Percentiles rank a stretch among this genome's conserved stretches.
phyloP scores from a whole-genome alignment of 2,329 filamentous ascomycete genomes.

The Scedosporium dehoogii region DNA sequence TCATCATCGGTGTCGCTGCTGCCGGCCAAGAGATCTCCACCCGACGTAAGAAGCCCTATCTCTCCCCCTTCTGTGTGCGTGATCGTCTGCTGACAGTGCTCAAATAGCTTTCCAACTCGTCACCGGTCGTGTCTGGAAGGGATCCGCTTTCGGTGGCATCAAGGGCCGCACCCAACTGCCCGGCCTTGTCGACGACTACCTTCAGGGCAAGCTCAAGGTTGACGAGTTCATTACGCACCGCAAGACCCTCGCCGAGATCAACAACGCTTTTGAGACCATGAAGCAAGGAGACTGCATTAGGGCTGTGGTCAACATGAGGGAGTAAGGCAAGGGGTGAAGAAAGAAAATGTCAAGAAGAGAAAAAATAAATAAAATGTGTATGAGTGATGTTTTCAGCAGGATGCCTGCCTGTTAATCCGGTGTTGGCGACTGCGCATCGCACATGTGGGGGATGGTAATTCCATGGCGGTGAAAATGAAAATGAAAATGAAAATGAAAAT shows the following conservation, averaged over 20 bases:
- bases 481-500: too few relatives aligned
- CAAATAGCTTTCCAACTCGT: constrained; percentile 87
- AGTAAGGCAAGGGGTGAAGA: constrained; percentile 9
- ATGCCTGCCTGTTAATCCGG: background rate
- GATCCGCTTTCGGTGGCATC: constrained; percentile 95
- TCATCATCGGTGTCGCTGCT: constrained; percentile 94
- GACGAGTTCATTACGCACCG: constrained; percentile 99
- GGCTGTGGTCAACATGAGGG: constrained; percentile 67
- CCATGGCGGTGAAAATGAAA: too few relatives aligned
- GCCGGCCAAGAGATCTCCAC: constrained; percentile 94
- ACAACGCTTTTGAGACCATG: constrained; percentile 86
- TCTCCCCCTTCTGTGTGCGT: constrained; percentile 6
- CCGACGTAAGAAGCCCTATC: constrained; percentile 62
- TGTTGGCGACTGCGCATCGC: too few relatives aligned
- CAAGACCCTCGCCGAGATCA: constrained; percentile 73
- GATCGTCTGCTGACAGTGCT: constrained; percentile 11
- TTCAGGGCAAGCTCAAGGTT: constrained; percentile 84
- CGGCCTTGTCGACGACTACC: constrained; percentile 79
- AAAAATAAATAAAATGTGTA: too few relatives aligned
- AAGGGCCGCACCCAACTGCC: constrained; percentile 93
- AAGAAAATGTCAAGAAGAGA: too few relatives aligned
- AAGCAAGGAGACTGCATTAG: constrained; percentile 95
- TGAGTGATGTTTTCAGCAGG: background rate
- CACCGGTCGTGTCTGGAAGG: constrained; percentile 94
- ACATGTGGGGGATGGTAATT: too few relatives aligned